phyloP scores from a whole-genome alignment of 1,139 yeast genomes.

The Geotrichum carabidarum region DNA sequence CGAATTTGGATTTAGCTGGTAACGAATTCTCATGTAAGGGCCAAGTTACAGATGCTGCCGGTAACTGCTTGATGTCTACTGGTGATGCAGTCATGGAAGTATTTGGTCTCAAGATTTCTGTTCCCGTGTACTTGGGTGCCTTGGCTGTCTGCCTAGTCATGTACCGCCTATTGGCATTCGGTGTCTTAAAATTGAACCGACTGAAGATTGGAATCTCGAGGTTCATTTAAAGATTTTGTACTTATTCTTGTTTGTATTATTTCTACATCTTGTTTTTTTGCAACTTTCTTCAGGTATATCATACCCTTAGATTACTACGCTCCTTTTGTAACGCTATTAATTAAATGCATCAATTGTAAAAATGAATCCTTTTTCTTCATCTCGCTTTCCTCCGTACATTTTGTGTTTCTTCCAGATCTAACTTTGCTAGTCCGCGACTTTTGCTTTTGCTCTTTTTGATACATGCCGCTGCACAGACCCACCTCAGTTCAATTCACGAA shows the following conservation, averaged over 20 bases:
- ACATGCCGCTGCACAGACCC: neutral
- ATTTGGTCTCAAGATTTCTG: slow-evolving; percentile 42
- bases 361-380: neutral
- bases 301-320: too few species aligned
- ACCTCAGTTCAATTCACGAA: neutral
- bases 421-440: neutral
- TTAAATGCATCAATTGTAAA: neutral
- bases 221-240: slow-evolving; percentile 9
- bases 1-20: slow-evolving; percentile 45
- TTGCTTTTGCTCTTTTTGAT: neutral
- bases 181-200: slow-evolving; percentile 28
- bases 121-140: slow-evolving; percentile 35
- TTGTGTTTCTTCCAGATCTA: neutral
- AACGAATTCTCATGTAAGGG: slow-evolving; percentile 43
- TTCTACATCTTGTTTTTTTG: neutral
- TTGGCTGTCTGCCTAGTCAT: slow-evolving; percentile 36
- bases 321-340: too few species aligned
- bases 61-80: slow-evolving; percentile 44
- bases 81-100: slow-evolving; percentile 49
- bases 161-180: slow-evolving; percentile 39
- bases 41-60: slow-evolving; percentile 31
- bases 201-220: slow-evolving; percentile 27
- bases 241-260: neutral
- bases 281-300: neutral
- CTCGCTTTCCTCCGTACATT: neutral